phyloP scores from a whole-genome alignment of 1,139 yeast genomes.

The Kazachstania sp. region DNA sequence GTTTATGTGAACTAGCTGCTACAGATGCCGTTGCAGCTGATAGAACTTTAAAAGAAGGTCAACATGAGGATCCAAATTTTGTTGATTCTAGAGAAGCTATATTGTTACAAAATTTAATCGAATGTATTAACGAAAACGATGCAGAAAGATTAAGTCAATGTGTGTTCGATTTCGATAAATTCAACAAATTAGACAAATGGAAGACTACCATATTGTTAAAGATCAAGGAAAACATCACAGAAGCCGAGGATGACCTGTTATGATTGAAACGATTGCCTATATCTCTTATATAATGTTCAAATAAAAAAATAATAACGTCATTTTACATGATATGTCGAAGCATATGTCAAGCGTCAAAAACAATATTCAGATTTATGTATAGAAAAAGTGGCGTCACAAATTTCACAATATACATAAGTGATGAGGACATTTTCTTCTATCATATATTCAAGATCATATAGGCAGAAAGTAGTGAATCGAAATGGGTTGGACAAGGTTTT shows the following conservation, averaged over 20 bases:
- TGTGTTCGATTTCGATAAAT: slow-evolving; percentile 80
- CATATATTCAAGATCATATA: too few species aligned
- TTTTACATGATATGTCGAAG: not conserved
- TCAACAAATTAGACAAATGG: slow-evolving; percentile 82
- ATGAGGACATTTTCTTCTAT: too few species aligned
- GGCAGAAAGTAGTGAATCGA: too few species aligned
- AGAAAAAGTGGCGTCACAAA: too few species aligned
- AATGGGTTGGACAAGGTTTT: not conserved
- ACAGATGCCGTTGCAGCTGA: slow-evolving; percentile 83
- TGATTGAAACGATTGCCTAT: slow-evolving; percentile 4
- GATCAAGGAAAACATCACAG: slow-evolving; percentile 66
- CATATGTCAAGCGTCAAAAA: too few species aligned
- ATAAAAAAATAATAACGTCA: not conserved
- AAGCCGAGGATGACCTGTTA: slow-evolving; percentile 56
- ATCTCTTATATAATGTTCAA: not conserved
- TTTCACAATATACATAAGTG: too few species aligned
- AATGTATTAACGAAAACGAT: slow-evolving; percentile 72
- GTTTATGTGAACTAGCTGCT: slow-evolving; percentile 72
- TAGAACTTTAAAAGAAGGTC: slow-evolving; percentile 56
- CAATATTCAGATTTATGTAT: not conserved
- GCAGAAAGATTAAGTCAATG: slow-evolving; percentile 65
- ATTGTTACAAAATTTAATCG: slow-evolving; percentile 55
- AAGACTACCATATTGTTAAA: slow-evolving; percentile 79
- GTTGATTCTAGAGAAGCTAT: slow-evolving; percentile 70
- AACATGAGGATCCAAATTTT: slow-evolving; percentile 71